Evolutionary conservation across 1,284 basidiomycete genomes (phyloP), one percentile per base, ranked within the genome.

Genomic region (Sanguinoderma infundibulare): DNA sequence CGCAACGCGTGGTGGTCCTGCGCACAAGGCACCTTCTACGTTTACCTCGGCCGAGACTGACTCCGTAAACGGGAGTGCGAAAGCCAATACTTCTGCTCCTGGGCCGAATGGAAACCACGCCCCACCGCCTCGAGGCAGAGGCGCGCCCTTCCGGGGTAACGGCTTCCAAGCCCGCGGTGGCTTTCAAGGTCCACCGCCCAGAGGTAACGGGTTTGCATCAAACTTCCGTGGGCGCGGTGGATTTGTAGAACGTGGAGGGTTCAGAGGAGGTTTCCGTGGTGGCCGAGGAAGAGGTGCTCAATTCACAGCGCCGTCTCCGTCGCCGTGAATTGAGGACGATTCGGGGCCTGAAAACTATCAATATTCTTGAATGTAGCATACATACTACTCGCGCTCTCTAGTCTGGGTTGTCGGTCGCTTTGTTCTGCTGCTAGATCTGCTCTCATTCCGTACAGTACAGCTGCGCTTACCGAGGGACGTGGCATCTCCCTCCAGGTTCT

Each of bases 161-260:
- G 52, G 59, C 12, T 58, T 55, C 53, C 39, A 55, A 12, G 49
- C 57, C 3, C 46, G 64, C 6, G 62, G 66, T 36, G 62, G 53
- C 26, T 61, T 54, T 46, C 61, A 51, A 40, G 61, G 53, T 38
- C 53, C 47, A 4, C 51, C 46, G 7, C 57, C 17, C 7, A 56
- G 40, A 1, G 57, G 69, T 20, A 64, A 67, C 15, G 65, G 60
- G 2, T 65, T 61, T 39, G 55, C 51, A 15, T 55, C 53, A 65
- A 70, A 10, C 36, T 55, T 42, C 68, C 69, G 73, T 55, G 70
- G 69, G 32, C 74, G 77, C 35, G 49, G 40, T 28, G 77, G 75
- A 1, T 73, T 74, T 55, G 67, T 60, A 24, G 67, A 71, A 12
- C 67, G 67, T 42, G 67, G 57, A 62, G 66, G 42, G 57, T 55